Conservation (phyloP, 371 early-diverging fungal genomes). For the Lichtheimia hyalospora region DNA sequence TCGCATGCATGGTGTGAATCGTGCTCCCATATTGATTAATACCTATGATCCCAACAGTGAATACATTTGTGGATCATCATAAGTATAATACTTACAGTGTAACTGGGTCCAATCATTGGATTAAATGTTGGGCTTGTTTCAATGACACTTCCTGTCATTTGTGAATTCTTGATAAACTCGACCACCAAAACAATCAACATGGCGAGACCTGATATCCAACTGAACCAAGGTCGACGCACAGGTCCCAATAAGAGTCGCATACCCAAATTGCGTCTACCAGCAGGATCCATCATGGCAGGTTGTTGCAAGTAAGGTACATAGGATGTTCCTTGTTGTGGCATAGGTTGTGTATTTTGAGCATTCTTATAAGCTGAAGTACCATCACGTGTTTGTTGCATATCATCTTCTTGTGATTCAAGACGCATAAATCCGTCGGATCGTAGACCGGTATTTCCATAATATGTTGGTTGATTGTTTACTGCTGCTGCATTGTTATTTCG, state of each 20-base stretch:
- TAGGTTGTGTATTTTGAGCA: neutral
- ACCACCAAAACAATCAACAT: slow-evolving; percentile 58
- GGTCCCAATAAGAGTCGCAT: slow-evolving; percentile 35
- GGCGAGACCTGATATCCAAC: slow-evolving; percentile 48
- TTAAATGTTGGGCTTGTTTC: slow-evolving; percentile 56
- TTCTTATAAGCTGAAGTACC: neutral
- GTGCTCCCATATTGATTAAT: slow-evolving; percentile 56
- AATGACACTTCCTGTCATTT: slow-evolving; percentile 53
- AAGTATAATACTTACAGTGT: slow-evolving; percentile 37
- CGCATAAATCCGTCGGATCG: slow-evolving; percentile 24
- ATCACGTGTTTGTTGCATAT: slow-evolving; percentile 1
- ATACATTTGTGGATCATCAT: too few species aligned
- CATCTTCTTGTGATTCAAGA: slow-evolving; percentile 16
- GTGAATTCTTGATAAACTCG: slow-evolving; percentile 54
- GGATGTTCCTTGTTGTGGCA: neutral
- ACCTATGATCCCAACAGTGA: too few species aligned
- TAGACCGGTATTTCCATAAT: slow-evolving; percentile 13
- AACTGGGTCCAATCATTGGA: slow-evolving; percentile 64
- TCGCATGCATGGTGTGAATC: slow-evolving; percentile 66
- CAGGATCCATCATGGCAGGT: slow-evolving; percentile 4
- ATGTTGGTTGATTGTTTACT: neutral
- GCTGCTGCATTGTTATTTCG: neutral
- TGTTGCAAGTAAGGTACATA: slow-evolving; percentile 12
- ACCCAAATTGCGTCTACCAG: neutral
- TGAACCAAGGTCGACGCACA: slow-evolving; percentile 46